Conservation (phyloP, 441 rosid species). For the Euphorbia celastroides region DNA sequence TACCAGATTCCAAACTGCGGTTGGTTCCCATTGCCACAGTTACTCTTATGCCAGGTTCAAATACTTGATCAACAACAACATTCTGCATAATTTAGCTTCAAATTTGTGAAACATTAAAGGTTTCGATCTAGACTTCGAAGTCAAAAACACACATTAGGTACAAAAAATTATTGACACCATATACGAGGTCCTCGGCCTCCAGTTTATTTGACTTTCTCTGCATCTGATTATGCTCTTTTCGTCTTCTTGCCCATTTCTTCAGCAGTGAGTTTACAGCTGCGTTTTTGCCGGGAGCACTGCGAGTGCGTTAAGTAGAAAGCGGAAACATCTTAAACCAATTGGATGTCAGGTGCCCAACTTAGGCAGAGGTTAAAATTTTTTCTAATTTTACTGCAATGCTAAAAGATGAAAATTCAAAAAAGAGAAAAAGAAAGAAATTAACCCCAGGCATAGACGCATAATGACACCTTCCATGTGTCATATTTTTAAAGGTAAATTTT, state of each 20-base stretch:
- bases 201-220: slow-evolving; percentile 17
- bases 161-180: slow-evolving; percentile 1
- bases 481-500: no score
- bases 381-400: no score
- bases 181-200: slow-evolving; percentile 1
- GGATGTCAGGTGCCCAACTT: background rate
- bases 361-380: no score
- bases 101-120: slow-evolving; percentile 18
- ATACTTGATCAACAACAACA: slow-evolving; percentile 59
- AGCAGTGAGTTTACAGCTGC: slow-evolving; percentile 6
- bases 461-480: no score
- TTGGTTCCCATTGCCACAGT: slow-evolving; percentile 84
- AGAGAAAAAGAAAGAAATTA: no score
- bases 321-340: background rate
- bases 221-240: slow-evolving; percentile 34
- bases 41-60: slow-evolving; percentile 76
- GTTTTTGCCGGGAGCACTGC: slow-evolving; percentile 6
- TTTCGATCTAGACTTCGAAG: slow-evolving; percentile 1
- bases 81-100: slow-evolving; percentile 44
- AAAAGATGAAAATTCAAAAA: no score
- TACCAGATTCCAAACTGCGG: slow-evolving; percentile 62
- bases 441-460: no score
- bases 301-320: background rate
- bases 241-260: slow-evolving; percentile 59
- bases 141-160: background rate